Conservation (phyloP, 495 filamentous ascomycete genomes). For the Penicillium cataractarum region DNA sequence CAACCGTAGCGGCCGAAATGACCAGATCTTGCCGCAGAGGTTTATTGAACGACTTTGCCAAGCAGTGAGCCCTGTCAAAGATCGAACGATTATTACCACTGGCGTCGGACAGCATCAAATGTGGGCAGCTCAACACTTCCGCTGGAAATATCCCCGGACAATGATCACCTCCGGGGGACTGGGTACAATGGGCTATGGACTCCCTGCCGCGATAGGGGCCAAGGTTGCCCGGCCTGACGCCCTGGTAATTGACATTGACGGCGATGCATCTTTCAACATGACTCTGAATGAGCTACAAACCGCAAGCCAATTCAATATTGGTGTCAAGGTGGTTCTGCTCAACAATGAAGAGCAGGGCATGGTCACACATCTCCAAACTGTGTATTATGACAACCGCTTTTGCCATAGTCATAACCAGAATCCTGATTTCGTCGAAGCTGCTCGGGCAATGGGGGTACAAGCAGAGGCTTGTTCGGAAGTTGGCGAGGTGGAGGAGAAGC, state of each 20-base stretch:
- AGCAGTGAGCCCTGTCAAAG: slow-evolving; percentile 71
- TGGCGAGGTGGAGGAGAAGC: not conserved
- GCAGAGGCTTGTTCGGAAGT: slow-evolving; percentile 18
- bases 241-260: slow-evolving; percentile 92
- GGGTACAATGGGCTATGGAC: slow-evolving; percentile 94
- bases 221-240: slow-evolving; percentile 86
- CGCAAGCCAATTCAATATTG: slow-evolving; percentile 88
- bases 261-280: slow-evolving; percentile 97
- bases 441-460: slow-evolving; percentile 73
- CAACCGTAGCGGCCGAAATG: slow-evolving; percentile 49
- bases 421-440: slow-evolving; percentile 56
- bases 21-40: slow-evolving; percentile 79
- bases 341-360: slow-evolving; percentile 96
- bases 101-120: slow-evolving; percentile 97
- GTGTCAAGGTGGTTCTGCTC: slow-evolving; percentile 85
- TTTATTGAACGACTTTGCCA: slow-evolving; percentile 82
- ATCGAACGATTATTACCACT: slow-evolving; percentile 82
- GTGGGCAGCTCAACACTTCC: slow-evolving; percentile 95
- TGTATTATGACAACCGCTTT: slow-evolving; percentile 93
- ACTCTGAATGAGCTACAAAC: slow-evolving; percentile 91
- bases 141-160: slow-evolving; percentile 83
- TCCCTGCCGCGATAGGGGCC: slow-evolving; percentile 90
- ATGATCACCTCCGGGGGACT: slow-evolving; percentile 92
- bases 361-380: slow-evolving; percentile 94
- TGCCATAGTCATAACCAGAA: slow-evolving; percentile 91